A percentile compares a stretch with the other conserved stretches of the same genome.
Conservation (phyloP, 306 rosid genomes). For the Lupinus albus region DNA sequence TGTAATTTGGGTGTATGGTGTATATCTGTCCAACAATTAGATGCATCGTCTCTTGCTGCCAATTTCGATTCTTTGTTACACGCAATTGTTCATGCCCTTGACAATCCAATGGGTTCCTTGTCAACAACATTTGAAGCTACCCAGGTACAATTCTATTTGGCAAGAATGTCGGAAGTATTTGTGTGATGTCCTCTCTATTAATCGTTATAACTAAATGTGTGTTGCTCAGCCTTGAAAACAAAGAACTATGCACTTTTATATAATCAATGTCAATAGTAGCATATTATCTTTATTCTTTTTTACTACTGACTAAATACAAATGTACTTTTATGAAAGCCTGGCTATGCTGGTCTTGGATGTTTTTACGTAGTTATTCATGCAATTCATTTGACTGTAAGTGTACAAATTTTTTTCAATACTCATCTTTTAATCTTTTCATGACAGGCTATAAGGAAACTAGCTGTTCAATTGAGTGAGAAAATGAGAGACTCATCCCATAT, state of each 20-base stretch:
- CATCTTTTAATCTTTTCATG: conserved; percentile 35
- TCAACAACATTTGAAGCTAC: conserved; percentile 92
- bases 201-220: background rate
- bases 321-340: conserved; percentile 16
- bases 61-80: conserved; percentile 57
- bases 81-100: conserved; percentile 72
- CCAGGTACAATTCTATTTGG: conserved; percentile 52
- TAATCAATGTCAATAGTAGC: background rate
- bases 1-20: conserved; percentile 92
- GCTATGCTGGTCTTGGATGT: conserved; percentile 26
- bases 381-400: conserved; percentile 1
- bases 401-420: conserved; percentile 20
- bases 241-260: conserved; percentile 1
- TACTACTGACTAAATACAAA: background rate
- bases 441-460: conserved; percentile 71
- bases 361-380: conserved; percentile 12
- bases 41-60: conserved; percentile 46
- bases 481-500: conserved; percentile 70
- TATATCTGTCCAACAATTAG: conserved; percentile 75
- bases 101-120: conserved; percentile 83
- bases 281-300: background rate
- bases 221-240: conserved; percentile 18
- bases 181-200: conserved; percentile 7
- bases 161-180: background rate
- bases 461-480: conserved; percentile 54